Percentiles rank a stretch among this genome's conserved stretches.
Conservation (phyloP, 2,329 filamentous ascomycete genomes). For the Fusarium lateritium region DNA sequence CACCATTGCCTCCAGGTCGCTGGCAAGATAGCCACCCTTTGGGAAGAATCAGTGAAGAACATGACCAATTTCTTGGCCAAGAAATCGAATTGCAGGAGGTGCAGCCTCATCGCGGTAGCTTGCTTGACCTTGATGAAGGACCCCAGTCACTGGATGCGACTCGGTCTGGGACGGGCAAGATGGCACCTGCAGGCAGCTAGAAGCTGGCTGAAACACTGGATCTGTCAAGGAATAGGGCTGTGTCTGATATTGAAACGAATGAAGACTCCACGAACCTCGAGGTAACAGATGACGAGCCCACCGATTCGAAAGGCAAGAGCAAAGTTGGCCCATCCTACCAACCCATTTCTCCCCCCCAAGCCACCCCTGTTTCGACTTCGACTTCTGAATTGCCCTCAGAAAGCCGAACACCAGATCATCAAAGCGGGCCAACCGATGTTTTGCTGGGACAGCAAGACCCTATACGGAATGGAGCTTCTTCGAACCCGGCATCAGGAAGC, state of each 20-base stretch:
- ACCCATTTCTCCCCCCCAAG: not conserved
- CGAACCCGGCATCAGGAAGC: not conserved
- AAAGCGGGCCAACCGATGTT: not conserved
- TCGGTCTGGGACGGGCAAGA: not conserved
- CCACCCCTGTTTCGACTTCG: no score
- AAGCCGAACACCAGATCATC: not conserved
- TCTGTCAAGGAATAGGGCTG: no score
- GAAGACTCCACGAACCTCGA: no score
- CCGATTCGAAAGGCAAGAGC: not conserved
- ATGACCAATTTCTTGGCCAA: not conserved
- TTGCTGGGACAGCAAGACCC: not conserved
- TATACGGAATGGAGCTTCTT: not conserved
- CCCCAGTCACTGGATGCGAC: not conserved
- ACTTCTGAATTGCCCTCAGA: not conserved
- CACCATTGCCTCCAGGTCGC: not conserved
- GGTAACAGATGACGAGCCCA: not conserved
- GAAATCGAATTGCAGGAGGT: constrained; percentile 1
- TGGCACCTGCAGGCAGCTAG: not conserved
- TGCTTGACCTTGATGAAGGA: not conserved
- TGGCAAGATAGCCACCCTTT: not conserved
- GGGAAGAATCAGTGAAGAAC: no score
- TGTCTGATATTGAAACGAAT: no score
- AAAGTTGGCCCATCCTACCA: not conserved
- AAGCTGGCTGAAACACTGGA: no score
- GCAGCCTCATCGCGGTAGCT: not conserved